phyloP scores from a whole-genome alignment of 225 moss, liverwort and hornwort species.

The Climacium dendroides region DNA sequence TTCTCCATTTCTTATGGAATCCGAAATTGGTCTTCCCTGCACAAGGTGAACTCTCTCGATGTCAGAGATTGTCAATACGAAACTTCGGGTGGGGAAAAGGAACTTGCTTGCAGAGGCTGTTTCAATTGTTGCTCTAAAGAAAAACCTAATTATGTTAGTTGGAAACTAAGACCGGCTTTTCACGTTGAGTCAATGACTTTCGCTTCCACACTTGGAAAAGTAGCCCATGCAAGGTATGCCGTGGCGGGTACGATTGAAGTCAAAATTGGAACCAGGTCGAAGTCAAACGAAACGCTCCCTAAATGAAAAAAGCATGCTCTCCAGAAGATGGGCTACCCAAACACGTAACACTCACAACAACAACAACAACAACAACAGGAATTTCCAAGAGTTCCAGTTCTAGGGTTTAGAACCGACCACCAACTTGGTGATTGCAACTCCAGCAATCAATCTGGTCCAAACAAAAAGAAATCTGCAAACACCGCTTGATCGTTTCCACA shows the following conservation, averaged over 20 bases:
- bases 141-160: not conserved
- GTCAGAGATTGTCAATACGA: not conserved
- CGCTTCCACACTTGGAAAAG: not conserved
- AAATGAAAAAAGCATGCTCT: not conserved
- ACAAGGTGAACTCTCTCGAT: not conserved
- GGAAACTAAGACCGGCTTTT: not conserved
- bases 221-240: not conserved
- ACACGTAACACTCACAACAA: not conserved
- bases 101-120: not conserved
- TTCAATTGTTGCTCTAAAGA: not conserved
- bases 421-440: not conserved
- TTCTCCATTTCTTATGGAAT: slow-evolving; percentile 16
- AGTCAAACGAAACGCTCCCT: not conserved
- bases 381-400: not conserved
- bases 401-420: not conserved
- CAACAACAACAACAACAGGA: not conserved
- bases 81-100: not conserved
- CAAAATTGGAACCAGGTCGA: not conserved
- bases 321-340: not conserved
- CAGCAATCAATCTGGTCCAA: not conserved
- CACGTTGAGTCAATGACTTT: not conserved
- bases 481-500: not conserved
- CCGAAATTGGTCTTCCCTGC: not conserved
- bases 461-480: not conserved
- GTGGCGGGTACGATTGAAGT: not conserved